These are phyloP conservation scores for Spinellus fusiger DNA, from an alignment of 192 early-diverging fungal species.

Conservation along the genomic window DNA sequence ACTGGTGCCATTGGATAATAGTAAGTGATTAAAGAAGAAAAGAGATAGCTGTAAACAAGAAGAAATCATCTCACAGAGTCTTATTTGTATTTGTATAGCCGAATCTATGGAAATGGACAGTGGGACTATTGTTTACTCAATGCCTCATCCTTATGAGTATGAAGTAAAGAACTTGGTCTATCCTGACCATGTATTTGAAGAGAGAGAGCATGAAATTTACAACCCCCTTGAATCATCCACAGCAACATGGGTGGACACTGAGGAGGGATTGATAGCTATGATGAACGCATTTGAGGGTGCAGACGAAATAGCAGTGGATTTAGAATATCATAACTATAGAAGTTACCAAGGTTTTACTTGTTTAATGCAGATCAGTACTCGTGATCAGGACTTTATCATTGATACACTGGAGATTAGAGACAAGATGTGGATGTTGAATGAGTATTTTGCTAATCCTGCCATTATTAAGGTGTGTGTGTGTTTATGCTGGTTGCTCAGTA, in stretches of 20 bases:
- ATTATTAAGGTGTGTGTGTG: slow-evolving; percentile 67
- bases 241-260: slow-evolving; percentile 80
- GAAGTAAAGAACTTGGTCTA: slow-evolving; percentile 82
- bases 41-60: not conserved
- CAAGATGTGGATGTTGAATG: slow-evolving; percentile 72
- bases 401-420: slow-evolving; percentile 81
- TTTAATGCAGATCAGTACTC: slow-evolving; percentile 88
- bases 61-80: not conserved
- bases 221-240: slow-evolving; percentile 60
- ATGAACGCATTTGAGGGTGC: slow-evolving; percentile 52
- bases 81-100: not conserved
- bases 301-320: slow-evolving; percentile 85
- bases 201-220: slow-evolving; percentile 45
- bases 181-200: slow-evolving; percentile 63
- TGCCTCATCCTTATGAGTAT: slow-evolving; percentile 86
- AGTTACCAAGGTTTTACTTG: slow-evolving; percentile 95
- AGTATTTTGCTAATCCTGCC: slow-evolving; percentile 78
- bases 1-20: slow-evolving; percentile 62
- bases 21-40: slow-evolving; percentile 29
- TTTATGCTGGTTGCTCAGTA: not conserved
- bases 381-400: slow-evolving; percentile 83
- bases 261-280: slow-evolving; percentile 57
- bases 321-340: slow-evolving; percentile 95
- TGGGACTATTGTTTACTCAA: slow-evolving; percentile 7
- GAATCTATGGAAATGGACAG: slow-evolving; percentile 1